phyloP scores from a whole-genome alignment of 176 grass and related monocot genomes.

The Avena eriantha region DNA sequence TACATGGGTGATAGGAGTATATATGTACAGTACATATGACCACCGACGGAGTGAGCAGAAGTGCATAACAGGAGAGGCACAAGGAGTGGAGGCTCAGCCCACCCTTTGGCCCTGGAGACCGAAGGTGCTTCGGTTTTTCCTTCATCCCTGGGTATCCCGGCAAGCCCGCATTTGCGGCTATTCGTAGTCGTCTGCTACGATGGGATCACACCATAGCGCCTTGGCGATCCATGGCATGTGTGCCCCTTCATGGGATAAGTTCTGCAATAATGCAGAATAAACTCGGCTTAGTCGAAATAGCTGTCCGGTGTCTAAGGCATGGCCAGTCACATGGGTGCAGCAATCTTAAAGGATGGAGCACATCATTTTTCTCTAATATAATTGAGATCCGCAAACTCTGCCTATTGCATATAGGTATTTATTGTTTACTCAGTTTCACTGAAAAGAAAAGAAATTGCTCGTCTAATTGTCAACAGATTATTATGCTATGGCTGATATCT shows the following conservation, averaged over 20 bases:
- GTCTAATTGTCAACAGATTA: too few species aligned
- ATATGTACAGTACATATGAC: too few species aligned
- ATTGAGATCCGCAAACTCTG: too few species aligned
- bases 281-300: too few species aligned
- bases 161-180: background rate
- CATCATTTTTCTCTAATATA: too few species aligned
- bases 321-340: too few species aligned
- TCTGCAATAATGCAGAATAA: constrained; percentile 46
- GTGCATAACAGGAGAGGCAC: background rate
- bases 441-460: too few species aligned
- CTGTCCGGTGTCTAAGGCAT: too few species aligned
- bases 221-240: constrained; percentile 76
- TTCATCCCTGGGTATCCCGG: background rate
- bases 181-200: constrained; percentile 52
- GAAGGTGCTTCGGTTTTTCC: constrained; percentile 11
- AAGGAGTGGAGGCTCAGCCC: background rate
- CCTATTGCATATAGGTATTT: too few species aligned
- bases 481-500: background rate
- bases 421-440: too few species aligned
- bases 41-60: background rate
- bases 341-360: too few species aligned
- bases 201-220: constrained; percentile 48
- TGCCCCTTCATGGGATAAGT: constrained; percentile 74
- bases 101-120: background rate
- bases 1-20: too few species aligned